phyloP scores from a whole-genome alignment of 345 rosid genomes.

The Citrus unshiu region DNA sequence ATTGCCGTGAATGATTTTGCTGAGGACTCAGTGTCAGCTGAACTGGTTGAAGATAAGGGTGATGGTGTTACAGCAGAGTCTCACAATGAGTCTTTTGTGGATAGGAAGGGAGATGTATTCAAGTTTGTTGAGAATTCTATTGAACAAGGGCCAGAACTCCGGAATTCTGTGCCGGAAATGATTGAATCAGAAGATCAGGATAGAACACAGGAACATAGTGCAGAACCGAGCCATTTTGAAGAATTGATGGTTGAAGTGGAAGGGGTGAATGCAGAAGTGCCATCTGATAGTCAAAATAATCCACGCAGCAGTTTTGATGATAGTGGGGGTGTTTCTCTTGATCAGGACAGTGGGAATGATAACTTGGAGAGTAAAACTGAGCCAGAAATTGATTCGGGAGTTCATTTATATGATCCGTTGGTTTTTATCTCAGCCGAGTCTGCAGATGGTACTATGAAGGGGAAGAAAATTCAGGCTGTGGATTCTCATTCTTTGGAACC shows the following conservation, averaged over 20 bases:
- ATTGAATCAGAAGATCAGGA: background rate
- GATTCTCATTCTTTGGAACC: background rate
- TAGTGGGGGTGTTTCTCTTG: conserved; percentile 1
- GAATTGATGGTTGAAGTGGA: conserved; percentile 19
- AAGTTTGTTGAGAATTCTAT: conserved; percentile 12
- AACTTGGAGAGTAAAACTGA: conserved; percentile 17
- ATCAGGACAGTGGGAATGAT: conserved; percentile 9
- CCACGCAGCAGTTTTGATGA: conserved; percentile 4
- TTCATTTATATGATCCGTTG: conserved; percentile 10
- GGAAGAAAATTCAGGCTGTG: conserved; percentile 3
- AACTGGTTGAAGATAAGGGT: conserved; percentile 11
- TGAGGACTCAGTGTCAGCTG: conserved; percentile 18
- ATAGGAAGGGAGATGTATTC: conserved; percentile 9
- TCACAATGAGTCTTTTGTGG: conserved; percentile 13
- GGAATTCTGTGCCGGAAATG: conserved; percentile 6
- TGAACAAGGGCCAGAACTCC: conserved; percentile 17
- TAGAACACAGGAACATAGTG: conserved; percentile 4
- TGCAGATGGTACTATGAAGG: background rate
- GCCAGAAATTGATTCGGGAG: conserved; percentile 16
- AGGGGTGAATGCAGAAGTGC: conserved; percentile 7
- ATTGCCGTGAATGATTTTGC: conserved; percentile 4
- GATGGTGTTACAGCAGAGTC: background rate
- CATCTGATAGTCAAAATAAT: conserved; percentile 1
- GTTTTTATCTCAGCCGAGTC: conserved; percentile 2
- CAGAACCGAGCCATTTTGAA: background rate